These are phyloP conservation scores for Parsonsia alboflavescens DNA, from an alignment of 257 asterid genomes.

Conservation along the genomic window DNA sequence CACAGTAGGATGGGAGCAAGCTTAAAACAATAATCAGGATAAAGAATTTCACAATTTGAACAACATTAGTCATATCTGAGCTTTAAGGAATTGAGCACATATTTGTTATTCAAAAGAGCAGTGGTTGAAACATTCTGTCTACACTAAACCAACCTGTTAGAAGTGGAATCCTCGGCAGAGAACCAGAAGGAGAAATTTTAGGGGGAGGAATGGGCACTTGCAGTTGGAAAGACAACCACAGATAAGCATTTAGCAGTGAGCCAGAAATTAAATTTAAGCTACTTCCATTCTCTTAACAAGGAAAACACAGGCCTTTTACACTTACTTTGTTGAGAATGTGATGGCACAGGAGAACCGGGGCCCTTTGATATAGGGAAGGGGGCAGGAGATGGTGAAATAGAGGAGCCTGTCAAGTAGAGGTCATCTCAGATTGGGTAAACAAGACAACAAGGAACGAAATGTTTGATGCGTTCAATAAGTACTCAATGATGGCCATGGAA, in stretches of 20 bases:
- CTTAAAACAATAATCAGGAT: slow-evolving; percentile 10
- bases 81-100: background rate
- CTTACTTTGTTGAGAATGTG: slow-evolving; percentile 38
- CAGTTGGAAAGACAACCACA: slow-evolving; percentile 27
- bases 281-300: slow-evolving; percentile 15
- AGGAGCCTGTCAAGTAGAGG: slow-evolving; percentile 32
- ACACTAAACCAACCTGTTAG: background rate
- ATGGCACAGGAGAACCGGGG: slow-evolving; percentile 35
- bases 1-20: slow-evolving; percentile 18
- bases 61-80: background rate
- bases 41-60: background rate
- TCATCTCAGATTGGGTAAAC: slow-evolving; percentile 10
- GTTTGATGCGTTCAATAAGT: background rate
- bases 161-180: slow-evolving; percentile 40
- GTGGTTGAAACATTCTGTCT: background rate
- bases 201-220: slow-evolving; percentile 58
- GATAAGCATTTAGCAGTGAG: slow-evolving; percentile 24
- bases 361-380: slow-evolving; percentile 27
- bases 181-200: slow-evolving; percentile 40
- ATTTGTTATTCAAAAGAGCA: background rate
- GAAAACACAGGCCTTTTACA: slow-evolving; percentile 27
- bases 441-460: slow-evolving; percentile 6
- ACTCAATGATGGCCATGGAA: slow-evolving; percentile 25
- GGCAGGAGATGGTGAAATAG: slow-evolving; percentile 29
- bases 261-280: slow-evolving; percentile 14